Conservation (phyloP, 1,284 basidiomycete genomes). For the Polyporus tsugae region DNA sequence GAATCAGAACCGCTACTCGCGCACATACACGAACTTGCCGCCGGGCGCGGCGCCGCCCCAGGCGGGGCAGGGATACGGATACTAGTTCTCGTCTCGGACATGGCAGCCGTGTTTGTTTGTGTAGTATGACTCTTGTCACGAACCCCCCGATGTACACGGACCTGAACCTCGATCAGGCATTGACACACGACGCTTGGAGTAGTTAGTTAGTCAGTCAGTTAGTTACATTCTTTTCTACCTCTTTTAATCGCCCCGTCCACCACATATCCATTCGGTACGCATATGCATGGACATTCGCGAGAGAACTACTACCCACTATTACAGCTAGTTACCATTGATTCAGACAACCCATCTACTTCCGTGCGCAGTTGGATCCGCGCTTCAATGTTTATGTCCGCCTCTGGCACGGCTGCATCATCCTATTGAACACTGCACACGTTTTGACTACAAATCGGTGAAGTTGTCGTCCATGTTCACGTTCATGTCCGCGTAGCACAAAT, state of each 20-base stretch:
- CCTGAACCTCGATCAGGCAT: slow-evolving; percentile 29
- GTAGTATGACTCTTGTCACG: slow-evolving; percentile 27
- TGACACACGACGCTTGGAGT: slow-evolving; percentile 3
- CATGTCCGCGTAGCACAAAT: not conserved
- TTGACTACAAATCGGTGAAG: not conserved
- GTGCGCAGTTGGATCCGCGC: not conserved
- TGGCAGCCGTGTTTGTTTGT: slow-evolving; percentile 4
- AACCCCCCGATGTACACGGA: slow-evolving; percentile 31
- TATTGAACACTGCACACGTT: not conserved
- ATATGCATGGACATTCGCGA: slow-evolving; percentile 8
- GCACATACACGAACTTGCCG: slow-evolving; percentile 59
- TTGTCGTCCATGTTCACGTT: not conserved
- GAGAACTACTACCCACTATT: slow-evolving; percentile 2
- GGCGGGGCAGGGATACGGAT: slow-evolving; percentile 45
- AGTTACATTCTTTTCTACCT: slow-evolving; percentile 19
- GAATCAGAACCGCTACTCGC: slow-evolving; percentile 81
- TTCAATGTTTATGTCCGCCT: not conserved
- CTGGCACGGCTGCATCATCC: not conserved
- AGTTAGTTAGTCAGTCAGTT: slow-evolving; percentile 22
- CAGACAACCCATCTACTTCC: slow-evolving; percentile 2
- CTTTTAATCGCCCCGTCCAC: not conserved
- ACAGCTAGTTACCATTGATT: slow-evolving; percentile 3
- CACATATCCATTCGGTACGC: not conserved
- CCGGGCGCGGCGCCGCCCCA: slow-evolving; percentile 80
- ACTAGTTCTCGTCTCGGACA: slow-evolving; percentile 19